phyloP scores from a whole-genome alignment of 768 basidiomycete genomes.

The Lepiota venenata region DNA sequence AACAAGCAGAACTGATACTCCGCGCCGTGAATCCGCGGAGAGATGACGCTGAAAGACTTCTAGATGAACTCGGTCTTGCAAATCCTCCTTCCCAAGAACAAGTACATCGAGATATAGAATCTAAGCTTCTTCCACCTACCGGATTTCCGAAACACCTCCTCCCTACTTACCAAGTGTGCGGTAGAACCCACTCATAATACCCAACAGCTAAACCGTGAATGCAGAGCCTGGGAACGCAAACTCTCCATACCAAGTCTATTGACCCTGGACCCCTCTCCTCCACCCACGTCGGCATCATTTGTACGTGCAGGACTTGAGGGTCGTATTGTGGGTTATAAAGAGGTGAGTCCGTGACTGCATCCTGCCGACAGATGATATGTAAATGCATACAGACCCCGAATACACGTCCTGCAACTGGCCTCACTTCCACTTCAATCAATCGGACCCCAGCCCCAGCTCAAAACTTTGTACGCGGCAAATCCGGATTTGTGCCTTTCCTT shows the following conservation, averaged over 20 bases:
- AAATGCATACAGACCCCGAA: slow-evolving; percentile 45
- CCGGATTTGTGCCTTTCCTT: slow-evolving; percentile 89
- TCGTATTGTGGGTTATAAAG: slow-evolving; percentile 74
- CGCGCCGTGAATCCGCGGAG: slow-evolving; percentile 43
- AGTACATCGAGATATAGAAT: slow-evolving; percentile 69
- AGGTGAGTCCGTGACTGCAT: slow-evolving; percentile 43
- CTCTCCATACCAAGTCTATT: slow-evolving; percentile 63
- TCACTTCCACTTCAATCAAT: slow-evolving; percentile 82
- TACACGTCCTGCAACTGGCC: slow-evolving; percentile 56
- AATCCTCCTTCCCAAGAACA: slow-evolving; percentile 53
- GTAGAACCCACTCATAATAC: slow-evolving; percentile 10
- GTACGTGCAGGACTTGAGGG: slow-evolving; percentile 79
- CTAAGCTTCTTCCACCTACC: slow-evolving; percentile 65
- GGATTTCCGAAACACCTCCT: slow-evolving; percentile 71
- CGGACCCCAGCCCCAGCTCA: slow-evolving; percentile 77
- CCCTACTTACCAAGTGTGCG: slow-evolving; percentile 81
- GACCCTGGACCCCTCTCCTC: slow-evolving; percentile 61
- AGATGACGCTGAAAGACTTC: slow-evolving; percentile 36
- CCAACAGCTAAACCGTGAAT: slow-evolving; percentile 14
- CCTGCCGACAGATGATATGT: background rate
- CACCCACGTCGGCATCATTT: slow-evolving; percentile 72
- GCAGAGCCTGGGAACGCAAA: slow-evolving; percentile 70
- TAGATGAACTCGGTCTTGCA: slow-evolving; percentile 57
- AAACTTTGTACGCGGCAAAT: slow-evolving; percentile 92
- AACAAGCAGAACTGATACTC: slow-evolving; percentile 36